phyloP scores from a whole-genome alignment of 139 green algal species.

The Chlorella vulgaris region DNA sequence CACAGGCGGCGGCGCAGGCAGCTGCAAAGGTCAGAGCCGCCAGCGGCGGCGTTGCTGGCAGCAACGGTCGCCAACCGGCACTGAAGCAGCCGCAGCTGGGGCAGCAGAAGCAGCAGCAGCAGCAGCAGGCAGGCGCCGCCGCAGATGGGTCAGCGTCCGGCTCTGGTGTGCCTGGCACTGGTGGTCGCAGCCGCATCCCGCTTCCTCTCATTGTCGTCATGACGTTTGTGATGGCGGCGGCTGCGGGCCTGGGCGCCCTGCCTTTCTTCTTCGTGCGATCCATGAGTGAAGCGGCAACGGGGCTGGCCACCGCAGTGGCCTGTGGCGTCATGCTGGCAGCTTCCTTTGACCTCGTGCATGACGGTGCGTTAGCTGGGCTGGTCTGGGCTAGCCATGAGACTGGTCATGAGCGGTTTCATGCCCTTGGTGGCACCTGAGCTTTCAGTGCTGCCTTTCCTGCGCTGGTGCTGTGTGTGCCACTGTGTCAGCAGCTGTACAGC shows the following conservation, averaged over 20 bases:
- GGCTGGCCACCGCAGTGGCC: slow-evolving; percentile 89
- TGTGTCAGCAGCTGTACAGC: no score
- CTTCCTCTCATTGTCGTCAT: slow-evolving; percentile 50
- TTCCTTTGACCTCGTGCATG: slow-evolving; percentile 94
- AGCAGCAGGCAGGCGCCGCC: neutral
- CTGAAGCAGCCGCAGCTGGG: neutral
- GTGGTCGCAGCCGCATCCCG: slow-evolving; percentile 7
- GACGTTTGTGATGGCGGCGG: slow-evolving; percentile 66
- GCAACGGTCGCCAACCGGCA: neutral
- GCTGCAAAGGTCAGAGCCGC: neutral
- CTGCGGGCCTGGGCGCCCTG: slow-evolving; percentile 69
- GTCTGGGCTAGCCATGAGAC: neutral
- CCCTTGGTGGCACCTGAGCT: no score
- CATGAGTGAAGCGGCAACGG: slow-evolving; percentile 59
- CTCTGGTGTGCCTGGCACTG: neutral
- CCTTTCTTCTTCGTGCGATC: slow-evolving; percentile 78
- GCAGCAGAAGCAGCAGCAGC: neutral
- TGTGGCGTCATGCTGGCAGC: slow-evolving; percentile 97
- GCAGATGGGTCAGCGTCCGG: neutral
- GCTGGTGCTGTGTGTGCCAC: no score
- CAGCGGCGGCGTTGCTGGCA: neutral
- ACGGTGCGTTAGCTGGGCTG: slow-evolving; percentile 59
- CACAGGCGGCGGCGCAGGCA: neutral
- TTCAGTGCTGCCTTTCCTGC: no score
- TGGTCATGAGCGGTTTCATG: neutral